phyloP scores from a whole-genome alignment of 2,329 filamentous ascomycete species.

The Botrytis sinoallii region DNA sequence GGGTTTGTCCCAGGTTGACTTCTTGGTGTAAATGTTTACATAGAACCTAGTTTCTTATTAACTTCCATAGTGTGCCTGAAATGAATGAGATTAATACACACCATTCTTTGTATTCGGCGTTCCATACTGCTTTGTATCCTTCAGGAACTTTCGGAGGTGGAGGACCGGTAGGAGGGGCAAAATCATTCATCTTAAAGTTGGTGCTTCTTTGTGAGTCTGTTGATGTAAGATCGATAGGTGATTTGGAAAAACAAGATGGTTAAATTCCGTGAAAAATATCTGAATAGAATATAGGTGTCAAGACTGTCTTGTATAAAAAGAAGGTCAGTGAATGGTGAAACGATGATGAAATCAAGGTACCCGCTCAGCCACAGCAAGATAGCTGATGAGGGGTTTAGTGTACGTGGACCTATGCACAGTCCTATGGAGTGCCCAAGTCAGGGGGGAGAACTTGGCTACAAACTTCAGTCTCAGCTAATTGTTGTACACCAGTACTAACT shows the following conservation, averaged over 20 bases:
- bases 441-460: not conserved
- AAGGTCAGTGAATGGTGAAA: not conserved
- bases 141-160: slow-evolving; percentile 60
- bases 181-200: slow-evolving; percentile 31
- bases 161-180: slow-evolving; percentile 34
- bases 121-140: slow-evolving; percentile 76
- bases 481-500: not conserved
- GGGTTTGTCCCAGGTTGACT: slow-evolving; percentile 87
- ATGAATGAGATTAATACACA: slow-evolving; percentile 36
- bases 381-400: slow-evolving; percentile 16
- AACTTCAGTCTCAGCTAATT: not conserved
- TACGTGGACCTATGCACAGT: not conserved
- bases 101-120: slow-evolving; percentile 87
- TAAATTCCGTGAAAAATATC: not conserved
- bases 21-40: slow-evolving; percentile 82
- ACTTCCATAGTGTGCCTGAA: slow-evolving; percentile 2
- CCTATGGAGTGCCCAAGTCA: not conserved
- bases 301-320: not conserved
- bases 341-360: not conserved
- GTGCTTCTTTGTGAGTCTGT: not conserved
- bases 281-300: not conserved
- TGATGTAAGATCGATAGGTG: not conserved
- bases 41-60: slow-evolving; percentile 68
- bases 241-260: not conserved
- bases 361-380: slow-evolving; percentile 18